Conservation (phyloP, 2,329 filamentous ascomycete genomes). For the Aspergillus tubingensis region DNA sequence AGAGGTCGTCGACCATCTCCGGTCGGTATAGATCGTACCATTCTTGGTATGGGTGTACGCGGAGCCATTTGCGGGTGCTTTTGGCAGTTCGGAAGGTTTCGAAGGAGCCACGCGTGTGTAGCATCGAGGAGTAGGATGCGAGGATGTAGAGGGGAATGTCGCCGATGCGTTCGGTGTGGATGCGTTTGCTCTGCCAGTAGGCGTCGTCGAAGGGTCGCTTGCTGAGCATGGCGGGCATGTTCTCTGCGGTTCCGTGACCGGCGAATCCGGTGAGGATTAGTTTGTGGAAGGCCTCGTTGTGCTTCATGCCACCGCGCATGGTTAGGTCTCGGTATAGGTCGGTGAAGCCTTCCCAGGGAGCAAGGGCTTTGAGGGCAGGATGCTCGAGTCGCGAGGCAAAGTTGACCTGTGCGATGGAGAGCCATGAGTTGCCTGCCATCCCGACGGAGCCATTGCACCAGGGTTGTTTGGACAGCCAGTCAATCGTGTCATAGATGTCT, state of each 20-base stretch:
- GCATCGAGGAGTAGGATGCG: slow-evolving; percentile 25
- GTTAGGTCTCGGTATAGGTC: slow-evolving; percentile 21
- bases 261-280: slow-evolving; percentile 16
- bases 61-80: slow-evolving; percentile 24
- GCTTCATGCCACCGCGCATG: slow-evolving; percentile 21
- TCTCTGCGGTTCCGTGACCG: slow-evolving; percentile 13
- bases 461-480: slow-evolving; percentile 21
- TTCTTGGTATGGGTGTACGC: slow-evolving; percentile 11
- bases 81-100: slow-evolving; percentile 17
- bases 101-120: slow-evolving; percentile 27
- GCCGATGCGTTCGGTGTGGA: slow-evolving; percentile 19
- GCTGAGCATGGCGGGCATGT: slow-evolving; percentile 16
- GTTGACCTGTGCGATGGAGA: slow-evolving; percentile 17
- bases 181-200: slow-evolving; percentile 28
- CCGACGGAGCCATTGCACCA: slow-evolving; percentile 28
- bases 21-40: slow-evolving; percentile 14
- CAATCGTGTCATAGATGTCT: slow-evolving; percentile 30
- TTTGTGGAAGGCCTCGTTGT: slow-evolving; percentile 17
- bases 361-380: slow-evolving; percentile 24
- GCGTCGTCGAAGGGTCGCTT: slow-evolving; percentile 21
- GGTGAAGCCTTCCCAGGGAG: slow-evolving; percentile 24
- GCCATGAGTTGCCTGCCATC: slow-evolving; percentile 23
- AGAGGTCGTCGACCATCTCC: slow-evolving; percentile 10
- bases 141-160: slow-evolving; percentile 26
- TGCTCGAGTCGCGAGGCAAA: slow-evolving; percentile 16